phyloP scores from a whole-genome alignment of 129 eudicot genomes.

The Artemisia tridentata region DNA sequence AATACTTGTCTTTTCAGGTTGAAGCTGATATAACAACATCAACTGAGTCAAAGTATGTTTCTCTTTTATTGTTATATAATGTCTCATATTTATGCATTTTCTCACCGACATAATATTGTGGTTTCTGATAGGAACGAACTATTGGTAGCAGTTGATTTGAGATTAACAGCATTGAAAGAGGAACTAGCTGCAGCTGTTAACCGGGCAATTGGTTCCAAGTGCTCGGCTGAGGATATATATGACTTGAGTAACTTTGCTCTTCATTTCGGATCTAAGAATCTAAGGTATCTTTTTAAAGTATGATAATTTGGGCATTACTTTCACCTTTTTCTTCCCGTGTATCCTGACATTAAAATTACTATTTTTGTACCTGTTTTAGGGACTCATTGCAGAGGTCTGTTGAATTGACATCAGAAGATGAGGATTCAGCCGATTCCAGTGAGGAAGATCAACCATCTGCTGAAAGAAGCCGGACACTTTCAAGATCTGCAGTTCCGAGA shows the following conservation, averaged over 20 bases:
- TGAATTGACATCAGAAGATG: conserved; percentile 60
- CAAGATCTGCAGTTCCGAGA: conserved; percentile 79
- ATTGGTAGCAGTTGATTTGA: conserved; percentile 82
- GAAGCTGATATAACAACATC: conserved; percentile 50
- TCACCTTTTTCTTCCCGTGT: background rate
- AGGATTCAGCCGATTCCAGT: conserved; percentile 61
- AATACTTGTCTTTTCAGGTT: conserved; percentile 40
- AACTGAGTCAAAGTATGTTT: conserved; percentile 76
- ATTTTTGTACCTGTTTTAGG: conserved; percentile 44
- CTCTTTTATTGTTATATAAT: conserved; percentile 13
- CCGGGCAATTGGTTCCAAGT: conserved; percentile 50
- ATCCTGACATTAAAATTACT: conserved; percentile 7
- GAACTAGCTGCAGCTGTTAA: conserved; percentile 57
- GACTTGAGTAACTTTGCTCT: conserved; percentile 54
- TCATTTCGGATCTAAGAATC: conserved; percentile 58
- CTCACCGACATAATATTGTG: conserved; percentile 23
- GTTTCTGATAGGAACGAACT: conserved; percentile 70
- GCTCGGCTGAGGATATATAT: conserved; percentile 48
- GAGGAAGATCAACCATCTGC: conserved; percentile 65
- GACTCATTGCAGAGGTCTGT: conserved; percentile 50
- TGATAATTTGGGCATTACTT: background rate
- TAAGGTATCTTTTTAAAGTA: conserved; percentile 47
- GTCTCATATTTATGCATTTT: background rate
- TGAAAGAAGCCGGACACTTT: conserved; percentile 69
- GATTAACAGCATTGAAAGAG: conserved; percentile 65